Conservation (phyloP, 768 basidiomycete genomes). For the Psilocybe cyanescens region DNA sequence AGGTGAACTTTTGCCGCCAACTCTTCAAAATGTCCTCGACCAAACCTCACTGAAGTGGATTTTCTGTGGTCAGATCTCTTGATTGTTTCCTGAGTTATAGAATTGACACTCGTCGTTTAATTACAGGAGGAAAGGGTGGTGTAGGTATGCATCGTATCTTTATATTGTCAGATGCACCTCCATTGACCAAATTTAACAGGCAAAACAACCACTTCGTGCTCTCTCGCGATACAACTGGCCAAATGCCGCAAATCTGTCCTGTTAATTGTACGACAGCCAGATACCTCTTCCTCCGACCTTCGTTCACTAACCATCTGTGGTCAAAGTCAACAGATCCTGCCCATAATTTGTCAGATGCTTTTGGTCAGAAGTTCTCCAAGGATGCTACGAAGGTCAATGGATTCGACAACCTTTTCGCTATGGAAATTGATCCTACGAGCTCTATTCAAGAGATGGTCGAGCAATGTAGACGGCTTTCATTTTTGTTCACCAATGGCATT, state of each 20-base stretch:
- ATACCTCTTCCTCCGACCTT: neutral
- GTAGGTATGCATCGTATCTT: constrained; percentile 68
- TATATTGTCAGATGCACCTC: neutral
- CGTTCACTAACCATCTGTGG: neutral
- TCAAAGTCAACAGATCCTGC: constrained; percentile 98
- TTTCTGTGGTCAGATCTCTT: constrained; percentile 81
- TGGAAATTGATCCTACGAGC: constrained; percentile 99
- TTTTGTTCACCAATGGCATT: neutral
- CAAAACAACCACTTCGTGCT: constrained; percentile 98
- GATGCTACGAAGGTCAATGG: constrained; percentile 99
- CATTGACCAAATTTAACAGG: constrained; percentile 47
- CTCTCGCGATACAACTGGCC: constrained; percentile 95
- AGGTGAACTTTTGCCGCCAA: constrained; percentile 69
- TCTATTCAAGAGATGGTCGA: constrained; percentile 99
- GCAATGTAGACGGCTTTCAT: constrained; percentile 62
- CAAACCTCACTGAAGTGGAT: constrained; percentile 97
- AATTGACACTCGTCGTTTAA: constrained; percentile 8
- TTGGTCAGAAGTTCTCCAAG: constrained; percentile 98
- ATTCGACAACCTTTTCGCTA: constrained; percentile 94
- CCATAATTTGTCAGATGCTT: constrained; percentile 98
- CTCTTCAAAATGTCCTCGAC: constrained; percentile 93
- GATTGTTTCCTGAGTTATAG: neutral
- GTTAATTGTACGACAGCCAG: constrained; percentile 73
- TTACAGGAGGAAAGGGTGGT: constrained; percentile 94
- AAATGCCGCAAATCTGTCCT: constrained; percentile 92